A percentile compares a stretch with the other conserved stretches of the same genome.
These are phyloP conservation scores for Geotrichum bryndzae DNA, from an alignment of 1,139 yeast genomes.

Conservation along the genomic window DNA sequence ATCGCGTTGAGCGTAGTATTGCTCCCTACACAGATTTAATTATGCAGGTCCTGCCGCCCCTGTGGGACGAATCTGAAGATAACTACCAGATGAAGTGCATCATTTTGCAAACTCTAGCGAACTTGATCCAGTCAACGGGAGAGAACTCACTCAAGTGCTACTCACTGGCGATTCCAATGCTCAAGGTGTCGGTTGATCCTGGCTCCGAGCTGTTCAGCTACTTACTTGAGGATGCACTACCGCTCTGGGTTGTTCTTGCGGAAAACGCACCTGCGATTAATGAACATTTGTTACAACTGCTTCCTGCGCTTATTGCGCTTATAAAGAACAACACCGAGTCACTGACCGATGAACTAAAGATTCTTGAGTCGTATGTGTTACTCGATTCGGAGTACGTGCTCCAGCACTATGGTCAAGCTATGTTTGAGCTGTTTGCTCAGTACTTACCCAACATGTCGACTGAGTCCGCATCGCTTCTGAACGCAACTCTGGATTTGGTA, in stretches of 20 bases:
- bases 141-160: constrained; percentile 54
- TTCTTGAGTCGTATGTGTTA: constrained; percentile 66
- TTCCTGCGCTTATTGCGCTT: constrained; percentile 49
- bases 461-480: constrained; percentile 38
- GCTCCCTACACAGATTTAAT: constrained; percentile 41
- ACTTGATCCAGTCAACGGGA: constrained; percentile 60
- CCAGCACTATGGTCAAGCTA: constrained; percentile 32
- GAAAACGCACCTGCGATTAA: constrained; percentile 44
- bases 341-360: constrained; percentile 58
- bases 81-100: constrained; percentile 65
- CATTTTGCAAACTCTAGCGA: constrained; percentile 60
- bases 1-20: constrained; percentile 41
- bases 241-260: constrained; percentile 69
- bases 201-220: constrained; percentile 54
- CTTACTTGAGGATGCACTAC: constrained; percentile 81
- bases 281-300: constrained; percentile 41
- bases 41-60: constrained; percentile 55
- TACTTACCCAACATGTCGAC: constrained; percentile 63
- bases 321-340: constrained; percentile 65
- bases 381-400: constrained; percentile 40
- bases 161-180: constrained; percentile 59
- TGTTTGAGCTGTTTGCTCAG: constrained; percentile 50
- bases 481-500: constrained; percentile 22
- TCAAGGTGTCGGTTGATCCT: constrained; percentile 59
- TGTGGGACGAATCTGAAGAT: constrained; percentile 64